A percentile compares a stretch with the other conserved stretches of the same genome.
These are phyloP conservation scores for Cyclanthera cordifolia DNA, from an alignment of 306 rosid species.

Conservation along the genomic window DNA sequence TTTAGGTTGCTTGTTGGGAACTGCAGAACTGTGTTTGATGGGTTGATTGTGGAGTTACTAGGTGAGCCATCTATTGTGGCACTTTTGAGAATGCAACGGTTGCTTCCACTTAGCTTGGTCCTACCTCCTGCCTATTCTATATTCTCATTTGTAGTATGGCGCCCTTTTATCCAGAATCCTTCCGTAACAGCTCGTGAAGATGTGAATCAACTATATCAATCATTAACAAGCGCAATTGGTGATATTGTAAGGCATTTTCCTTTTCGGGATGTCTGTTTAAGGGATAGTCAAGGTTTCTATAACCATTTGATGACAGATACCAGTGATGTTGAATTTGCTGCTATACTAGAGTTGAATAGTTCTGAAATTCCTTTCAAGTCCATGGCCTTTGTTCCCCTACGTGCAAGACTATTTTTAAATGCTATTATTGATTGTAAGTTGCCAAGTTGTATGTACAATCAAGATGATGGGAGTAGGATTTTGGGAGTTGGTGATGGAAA, in stretches of 20 bases:
- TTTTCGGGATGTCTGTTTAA: constrained; percentile 81
- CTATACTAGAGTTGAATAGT: constrained; percentile 51
- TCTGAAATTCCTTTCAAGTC: constrained; percentile 49
- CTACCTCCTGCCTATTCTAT: constrained; percentile 90
- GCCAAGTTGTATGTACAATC: constrained; percentile 31
- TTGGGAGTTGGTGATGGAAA: constrained; percentile 53
- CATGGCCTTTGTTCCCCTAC: constrained; percentile 86
- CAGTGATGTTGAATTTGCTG: constrained; percentile 77
- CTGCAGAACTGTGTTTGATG: constrained; percentile 67
- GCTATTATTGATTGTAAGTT: constrained; percentile 77
- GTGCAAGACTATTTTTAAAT: constrained; percentile 77
- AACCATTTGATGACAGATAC: constrained; percentile 64
- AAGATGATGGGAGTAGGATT: constrained; percentile 39
- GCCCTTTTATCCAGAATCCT: constrained; percentile 52
- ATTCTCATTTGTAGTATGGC: constrained; percentile 67
- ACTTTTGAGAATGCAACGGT: constrained; percentile 87
- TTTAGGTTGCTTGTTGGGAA: constrained; percentile 91
- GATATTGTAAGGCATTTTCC: constrained; percentile 81
- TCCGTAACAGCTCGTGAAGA: constrained; percentile 58
- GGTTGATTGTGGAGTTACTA: constrained; percentile 74
- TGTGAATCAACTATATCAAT: constrained; percentile 58
- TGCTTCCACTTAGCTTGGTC: constrained; percentile 71
- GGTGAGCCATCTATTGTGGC: constrained; percentile 75
- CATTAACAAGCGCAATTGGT: constrained; percentile 45
- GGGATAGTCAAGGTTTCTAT: constrained; percentile 76